Evolutionary conservation across 352 stramenopile genomes (phyloP).

Genomic region (Peronospora destructor): DNA sequence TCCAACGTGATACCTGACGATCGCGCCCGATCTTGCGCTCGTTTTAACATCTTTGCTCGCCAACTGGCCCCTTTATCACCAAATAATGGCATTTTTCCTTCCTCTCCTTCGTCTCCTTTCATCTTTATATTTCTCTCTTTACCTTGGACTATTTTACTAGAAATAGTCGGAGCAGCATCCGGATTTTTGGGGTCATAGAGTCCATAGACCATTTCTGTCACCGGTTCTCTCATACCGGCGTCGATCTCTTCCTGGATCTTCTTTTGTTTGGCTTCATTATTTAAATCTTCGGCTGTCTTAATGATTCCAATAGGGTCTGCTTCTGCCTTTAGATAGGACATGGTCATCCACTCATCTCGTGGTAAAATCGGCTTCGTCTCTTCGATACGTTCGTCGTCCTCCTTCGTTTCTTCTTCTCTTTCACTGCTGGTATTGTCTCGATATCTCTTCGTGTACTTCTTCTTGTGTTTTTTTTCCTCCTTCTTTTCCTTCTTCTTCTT

Average conservation of each 20-base stretch:
- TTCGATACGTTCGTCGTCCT: neutral
- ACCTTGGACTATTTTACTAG: slow-evolving; percentile 15
- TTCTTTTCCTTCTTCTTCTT: slow-evolving; percentile 36
- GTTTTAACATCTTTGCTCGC: slow-evolving; percentile 77
- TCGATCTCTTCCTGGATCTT: slow-evolving; percentile 73
- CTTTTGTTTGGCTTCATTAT: slow-evolving; percentile 41
- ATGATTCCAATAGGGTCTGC: slow-evolving; percentile 17
- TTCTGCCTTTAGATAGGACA: slow-evolving; percentile 49
- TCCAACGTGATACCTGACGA: slow-evolving; percentile 49
- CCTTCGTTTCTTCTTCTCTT: slow-evolving; percentile 11
- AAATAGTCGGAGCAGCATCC: slow-evolving; percentile 30
- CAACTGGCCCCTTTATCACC: slow-evolving; percentile 77
- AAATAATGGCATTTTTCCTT: slow-evolving; percentile 30
- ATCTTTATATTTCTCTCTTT: slow-evolving; percentile 4
- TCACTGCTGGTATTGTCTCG: slow-evolving; percentile 14
- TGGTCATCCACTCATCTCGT: slow-evolving; percentile 79
- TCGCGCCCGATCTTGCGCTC: slow-evolving; percentile 51
- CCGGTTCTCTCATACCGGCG: slow-evolving; percentile 59
- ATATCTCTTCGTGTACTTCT: slow-evolving; percentile 26
- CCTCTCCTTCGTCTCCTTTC: slow-evolving; percentile 14
- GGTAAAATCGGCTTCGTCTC: slow-evolving; percentile 17
- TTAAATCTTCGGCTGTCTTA: slow-evolving; percentile 38
- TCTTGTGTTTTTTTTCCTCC: slow-evolving; percentile 33
- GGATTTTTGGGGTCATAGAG: slow-evolving; percentile 79
- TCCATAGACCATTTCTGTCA: slow-evolving; percentile 74